These are phyloP conservation scores for Phycomyces nitens DNA, from an alignment of 192 early-diverging fungal genomes.

Conservation along the genomic window DNA sequence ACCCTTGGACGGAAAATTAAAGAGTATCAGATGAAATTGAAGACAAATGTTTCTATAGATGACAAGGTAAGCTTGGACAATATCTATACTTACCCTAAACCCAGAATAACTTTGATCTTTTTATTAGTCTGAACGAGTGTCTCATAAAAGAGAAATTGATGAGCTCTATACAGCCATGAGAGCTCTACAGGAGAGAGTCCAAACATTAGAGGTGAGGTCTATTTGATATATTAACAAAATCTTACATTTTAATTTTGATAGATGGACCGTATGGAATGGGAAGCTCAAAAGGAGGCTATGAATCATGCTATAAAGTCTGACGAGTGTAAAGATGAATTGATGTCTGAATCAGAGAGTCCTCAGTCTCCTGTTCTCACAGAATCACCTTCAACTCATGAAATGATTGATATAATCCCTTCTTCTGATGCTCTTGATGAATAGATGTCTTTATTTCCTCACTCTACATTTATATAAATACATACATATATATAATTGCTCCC, in stretches of 20 bases:
- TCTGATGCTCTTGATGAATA: too few species aligned
- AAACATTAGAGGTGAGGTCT: slow-evolving; percentile 7
- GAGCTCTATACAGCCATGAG: not conserved
- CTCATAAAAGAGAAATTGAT: slow-evolving; percentile 5
- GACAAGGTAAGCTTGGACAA: not conserved
- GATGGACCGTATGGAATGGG: slow-evolving; percentile 11
- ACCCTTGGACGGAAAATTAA: not conserved
- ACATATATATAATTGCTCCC: too few species aligned
- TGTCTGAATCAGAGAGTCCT: not conserved
- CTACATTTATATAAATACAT: too few species aligned
- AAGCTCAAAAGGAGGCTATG: slow-evolving; percentile 2
- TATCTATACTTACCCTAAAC: not conserved
- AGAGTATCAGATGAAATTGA: slow-evolving; percentile 8
- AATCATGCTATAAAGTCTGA: not conserved
- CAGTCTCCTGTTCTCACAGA: not conserved
- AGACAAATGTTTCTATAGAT: not conserved
- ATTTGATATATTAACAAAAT: not conserved
- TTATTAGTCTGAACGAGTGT: not conserved
- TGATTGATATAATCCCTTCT: too few species aligned
- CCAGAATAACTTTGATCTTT: not conserved
- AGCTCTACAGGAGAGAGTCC: not conserved
- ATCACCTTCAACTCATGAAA: too few species aligned
- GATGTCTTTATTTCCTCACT: too few species aligned
- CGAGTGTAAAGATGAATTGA: not conserved
- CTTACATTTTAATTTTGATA: not conserved